These are phyloP conservation scores for Saccharomycopsis schoenii DNA, from an alignment of 805 yeast genomes.

Conservation along the genomic window DNA sequence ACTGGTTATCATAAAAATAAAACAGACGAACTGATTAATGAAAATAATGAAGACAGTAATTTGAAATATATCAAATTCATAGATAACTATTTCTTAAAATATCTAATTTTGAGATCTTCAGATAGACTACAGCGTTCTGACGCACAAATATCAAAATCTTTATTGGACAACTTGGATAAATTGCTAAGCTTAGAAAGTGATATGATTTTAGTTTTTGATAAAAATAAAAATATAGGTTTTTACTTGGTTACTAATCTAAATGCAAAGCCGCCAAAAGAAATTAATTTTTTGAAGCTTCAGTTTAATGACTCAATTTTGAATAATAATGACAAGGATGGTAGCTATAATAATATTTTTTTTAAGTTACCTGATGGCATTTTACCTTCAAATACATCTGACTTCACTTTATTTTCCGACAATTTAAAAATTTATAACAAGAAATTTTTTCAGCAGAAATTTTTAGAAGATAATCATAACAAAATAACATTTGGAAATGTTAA, in stretches of 20 bases:
- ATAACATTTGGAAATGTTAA: conserved; percentile 16
- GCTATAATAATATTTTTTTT: background rate
- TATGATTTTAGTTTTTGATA: conserved; percentile 33
- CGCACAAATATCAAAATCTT: conserved; percentile 20
- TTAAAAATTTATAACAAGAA: conserved; percentile 15
- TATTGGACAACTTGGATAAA: conserved; percentile 17
- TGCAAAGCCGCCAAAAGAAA: conserved; percentile 44
- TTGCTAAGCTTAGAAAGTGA: conserved; percentile 29
- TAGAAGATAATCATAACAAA: conserved; percentile 4
- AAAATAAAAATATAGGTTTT: conserved; percentile 32
- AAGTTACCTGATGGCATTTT: conserved; percentile 10
- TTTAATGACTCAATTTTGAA: conserved; percentile 3
- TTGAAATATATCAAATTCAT: conserved; percentile 29
- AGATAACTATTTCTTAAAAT: conserved; percentile 30
- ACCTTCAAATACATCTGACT: conserved; percentile 24
- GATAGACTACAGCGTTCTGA: conserved; percentile 1
- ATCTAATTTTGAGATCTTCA: conserved; percentile 20
- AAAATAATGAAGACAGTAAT: conserved; percentile 15
- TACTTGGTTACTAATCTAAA: conserved; percentile 43
- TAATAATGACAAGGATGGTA: background rate
- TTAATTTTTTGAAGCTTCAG: conserved; percentile 32
- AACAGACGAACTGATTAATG: background rate
- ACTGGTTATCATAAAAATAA: background rate
- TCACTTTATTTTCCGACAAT: conserved; percentile 28
- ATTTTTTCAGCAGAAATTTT: background rate